A percentile compares a stretch with the other conserved stretches of the same genome.
Conservation (phyloP, 2,329 filamentous ascomycete species). For the Capronia americana region DNA sequence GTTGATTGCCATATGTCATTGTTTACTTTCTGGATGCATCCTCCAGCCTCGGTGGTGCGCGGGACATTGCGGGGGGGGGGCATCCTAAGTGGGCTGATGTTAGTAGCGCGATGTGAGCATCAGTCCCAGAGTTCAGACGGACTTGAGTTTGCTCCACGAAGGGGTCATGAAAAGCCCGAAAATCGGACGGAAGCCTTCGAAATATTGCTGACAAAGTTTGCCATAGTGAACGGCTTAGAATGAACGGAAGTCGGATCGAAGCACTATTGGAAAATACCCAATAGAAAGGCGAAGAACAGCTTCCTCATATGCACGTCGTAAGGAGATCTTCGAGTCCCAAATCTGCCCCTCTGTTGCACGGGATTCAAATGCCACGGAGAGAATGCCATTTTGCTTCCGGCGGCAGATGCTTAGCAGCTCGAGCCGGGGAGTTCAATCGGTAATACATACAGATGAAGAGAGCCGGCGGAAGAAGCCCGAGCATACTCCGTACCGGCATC, state of each 20-base stretch:
- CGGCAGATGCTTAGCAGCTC: not conserved
- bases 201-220: not conserved
- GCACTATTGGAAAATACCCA: not conserved
- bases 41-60: not conserved
- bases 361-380: slow-evolving; percentile 1
- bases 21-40: not conserved
- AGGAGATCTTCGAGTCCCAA: not conserved
- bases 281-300: not conserved
- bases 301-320: not conserved
- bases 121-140: not conserved
- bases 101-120: not conserved
- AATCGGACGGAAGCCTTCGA: not conserved
- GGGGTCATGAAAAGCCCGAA: not conserved
- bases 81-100: not conserved
- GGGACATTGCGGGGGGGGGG: not conserved
- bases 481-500: not conserved
- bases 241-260: not conserved
- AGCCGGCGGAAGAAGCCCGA: not conserved
- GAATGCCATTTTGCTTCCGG: not conserved
- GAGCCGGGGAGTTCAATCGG: not conserved
- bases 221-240: not conserved
- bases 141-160: not conserved
- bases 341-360: not conserved
- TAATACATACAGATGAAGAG: not conserved
- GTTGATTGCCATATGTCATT: not conserved